A percentile compares a stretch with the other conserved stretches of the same genome.
Conservation (phyloP, 345 rosid genomes). For the Rhizophora apiculata region DNA sequence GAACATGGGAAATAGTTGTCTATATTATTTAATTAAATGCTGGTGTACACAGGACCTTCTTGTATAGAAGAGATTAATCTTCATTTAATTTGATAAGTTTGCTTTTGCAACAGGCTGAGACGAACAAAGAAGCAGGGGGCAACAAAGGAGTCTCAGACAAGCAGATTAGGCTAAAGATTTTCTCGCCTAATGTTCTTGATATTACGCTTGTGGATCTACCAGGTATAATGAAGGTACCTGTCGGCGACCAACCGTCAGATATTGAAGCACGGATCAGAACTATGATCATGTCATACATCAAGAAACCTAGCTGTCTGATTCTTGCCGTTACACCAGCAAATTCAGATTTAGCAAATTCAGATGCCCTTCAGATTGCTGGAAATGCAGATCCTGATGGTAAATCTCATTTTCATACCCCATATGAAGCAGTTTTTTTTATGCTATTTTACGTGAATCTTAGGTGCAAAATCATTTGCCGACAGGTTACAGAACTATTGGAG, state of each 20-base stretch:
- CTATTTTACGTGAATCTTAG: conserved; percentile 8
- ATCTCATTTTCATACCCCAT: conserved; percentile 5
- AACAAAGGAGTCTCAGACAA: conserved; percentile 93
- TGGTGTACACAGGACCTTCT: not conserved
- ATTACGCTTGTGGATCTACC: conserved; percentile 95
- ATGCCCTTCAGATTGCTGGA: conserved; percentile 92
- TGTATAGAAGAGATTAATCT: not conserved
- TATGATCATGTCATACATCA: conserved; percentile 93
- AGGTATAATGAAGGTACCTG: conserved; percentile 93
- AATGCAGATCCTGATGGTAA: conserved; percentile 94
- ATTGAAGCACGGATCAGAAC: conserved; percentile 94
- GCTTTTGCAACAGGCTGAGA: conserved; percentile 60
- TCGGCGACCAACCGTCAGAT: conserved; percentile 93
- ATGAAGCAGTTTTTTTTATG: not conserved
- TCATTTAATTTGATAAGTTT: not conserved
- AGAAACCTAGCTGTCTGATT: conserved; percentile 77
- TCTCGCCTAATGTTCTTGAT: conserved; percentile 90
- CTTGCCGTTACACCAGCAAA: conserved; percentile 91
- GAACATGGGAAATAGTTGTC: not conserved
- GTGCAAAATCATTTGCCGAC: conserved; percentile 18
- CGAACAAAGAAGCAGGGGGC: conserved; percentile 76
- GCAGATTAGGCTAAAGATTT: conserved; percentile 82
- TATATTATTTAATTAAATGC: too few relatives aligned
- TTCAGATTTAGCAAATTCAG: conserved; percentile 92
- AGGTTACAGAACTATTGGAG: conserved; percentile 89